Conservation (phyloP, 257 asterid genomes). For the Ligustrum vulgare region DNA sequence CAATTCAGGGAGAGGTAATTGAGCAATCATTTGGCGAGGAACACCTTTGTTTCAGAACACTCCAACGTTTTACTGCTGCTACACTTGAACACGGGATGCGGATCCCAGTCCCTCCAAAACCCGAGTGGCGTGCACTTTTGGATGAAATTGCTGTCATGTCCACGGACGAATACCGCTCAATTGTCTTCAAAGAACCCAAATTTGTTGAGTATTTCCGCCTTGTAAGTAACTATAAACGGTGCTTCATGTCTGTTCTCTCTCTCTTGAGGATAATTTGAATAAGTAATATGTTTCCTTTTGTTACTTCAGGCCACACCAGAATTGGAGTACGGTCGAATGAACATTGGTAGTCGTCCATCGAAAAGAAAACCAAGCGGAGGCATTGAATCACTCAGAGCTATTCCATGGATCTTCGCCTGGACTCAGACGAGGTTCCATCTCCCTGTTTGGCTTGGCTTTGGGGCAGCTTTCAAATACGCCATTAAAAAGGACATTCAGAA, state of each 20-base stretch:
- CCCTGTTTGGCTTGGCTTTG: slow-evolving; percentile 70
- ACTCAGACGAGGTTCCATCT: slow-evolving; percentile 68
- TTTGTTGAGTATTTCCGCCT: slow-evolving; percentile 73
- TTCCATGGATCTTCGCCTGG: slow-evolving; percentile 76
- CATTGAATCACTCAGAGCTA: slow-evolving; percentile 61
- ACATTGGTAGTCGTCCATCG: slow-evolving; percentile 69
- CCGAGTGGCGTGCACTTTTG: slow-evolving; percentile 61
- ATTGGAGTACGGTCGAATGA: slow-evolving; percentile 64
- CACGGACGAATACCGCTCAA: slow-evolving; percentile 57
- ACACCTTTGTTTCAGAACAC: slow-evolving; percentile 61
- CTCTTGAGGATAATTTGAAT: neutral
- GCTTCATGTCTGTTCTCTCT: neutral
- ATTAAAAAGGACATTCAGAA: slow-evolving; percentile 41
- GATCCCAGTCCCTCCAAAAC: slow-evolving; percentile 62
- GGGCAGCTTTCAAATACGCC: slow-evolving; percentile 57
- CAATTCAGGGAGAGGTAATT: slow-evolving; percentile 72
- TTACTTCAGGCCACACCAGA: slow-evolving; percentile 56
- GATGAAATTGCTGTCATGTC: slow-evolving; percentile 54
- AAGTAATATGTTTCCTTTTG: neutral
- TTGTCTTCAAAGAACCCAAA: slow-evolving; percentile 62
- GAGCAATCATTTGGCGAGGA: slow-evolving; percentile 70
- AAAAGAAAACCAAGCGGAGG: slow-evolving; percentile 67
- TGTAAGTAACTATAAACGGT: slow-evolving; percentile 38
- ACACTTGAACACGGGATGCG: slow-evolving; percentile 67
- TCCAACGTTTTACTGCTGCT: slow-evolving; percentile 67